Evolutionary conservation across 345 rosid genomes (phyloP), one percentile per base, ranked within the genome.

Genomic region (Triadica sebifera): DNA sequence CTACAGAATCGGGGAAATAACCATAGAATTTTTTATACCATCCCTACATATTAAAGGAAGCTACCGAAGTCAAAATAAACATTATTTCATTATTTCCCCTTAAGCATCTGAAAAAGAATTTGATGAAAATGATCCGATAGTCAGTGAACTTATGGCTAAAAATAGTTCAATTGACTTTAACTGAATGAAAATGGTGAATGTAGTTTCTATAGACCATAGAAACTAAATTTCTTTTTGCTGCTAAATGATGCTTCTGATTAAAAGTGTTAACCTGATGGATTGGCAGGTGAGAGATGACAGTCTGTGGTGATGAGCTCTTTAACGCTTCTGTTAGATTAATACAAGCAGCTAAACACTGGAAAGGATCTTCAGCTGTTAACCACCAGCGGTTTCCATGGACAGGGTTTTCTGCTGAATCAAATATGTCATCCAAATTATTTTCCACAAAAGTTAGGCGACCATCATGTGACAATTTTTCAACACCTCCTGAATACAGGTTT

Each of bases 261-360:
- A n/a, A 77, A 68, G 58, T 39, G 79, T 77, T 80, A 78, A 95
- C 99, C 94, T 95, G 99, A 85, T 95, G 99, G 73, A 95, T 83
- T 74, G 99, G 99, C 72, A 95, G 83, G 84, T 90, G 86, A n/a
- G 98, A 91, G 73, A 90, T 77, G 73, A 82, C 77, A 50, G 88
- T 73, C 72, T 85, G 79, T 41, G 98, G 99, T 17, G 94, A 90
- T 38, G 94, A 71, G 81, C 94, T 87, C 78, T 83, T 91, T 82
- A 95, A 89, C 61, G 98, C 96, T 86, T 95, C 91, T 67, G 94
- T 78, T 65, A 95, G 77, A 82, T 91, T 84, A 66, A 90, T 82
- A 82, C 98, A 95, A 69, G 94, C 94, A 84, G 98, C 99, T 79
- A 95, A 89, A 83, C 91, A 95, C 82, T 95, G 99, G 78, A 95